These are phyloP conservation scores for Phytophthora sp. DNA, from an alignment of 352 stramenopile genomes.

Conservation along the genomic window DNA sequence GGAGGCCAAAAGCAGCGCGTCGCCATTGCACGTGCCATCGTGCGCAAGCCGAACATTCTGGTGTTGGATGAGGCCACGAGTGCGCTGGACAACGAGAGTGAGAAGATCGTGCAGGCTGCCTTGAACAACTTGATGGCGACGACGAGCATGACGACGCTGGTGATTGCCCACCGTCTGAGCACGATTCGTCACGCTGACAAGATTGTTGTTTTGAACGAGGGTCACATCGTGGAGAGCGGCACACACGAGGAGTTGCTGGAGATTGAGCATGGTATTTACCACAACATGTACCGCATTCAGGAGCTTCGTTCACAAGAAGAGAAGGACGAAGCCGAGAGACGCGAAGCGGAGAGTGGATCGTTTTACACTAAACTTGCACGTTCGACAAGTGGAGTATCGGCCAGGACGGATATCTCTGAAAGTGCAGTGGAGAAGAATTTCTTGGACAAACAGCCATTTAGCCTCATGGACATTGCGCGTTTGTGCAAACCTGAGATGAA, in stretches of 20 bases:
- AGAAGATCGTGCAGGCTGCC: constrained; percentile 48
- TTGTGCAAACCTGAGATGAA: background rate
- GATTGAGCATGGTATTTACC: constrained; percentile 77
- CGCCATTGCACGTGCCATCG: constrained; percentile 19
- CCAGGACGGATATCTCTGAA: constrained; percentile 14
- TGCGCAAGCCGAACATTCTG: constrained; percentile 20
- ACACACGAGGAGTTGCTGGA: constrained; percentile 39
- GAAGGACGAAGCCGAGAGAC: background rate
- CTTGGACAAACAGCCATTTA: constrained; percentile 7
- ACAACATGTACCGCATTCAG: constrained; percentile 82
- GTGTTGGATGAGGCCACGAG: constrained; percentile 25
- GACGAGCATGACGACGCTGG: constrained; percentile 59
- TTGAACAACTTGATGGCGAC: constrained; percentile 39
- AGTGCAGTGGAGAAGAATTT: constrained; percentile 20
- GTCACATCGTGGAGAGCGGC: constrained; percentile 44
- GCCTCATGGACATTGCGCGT: background rate
- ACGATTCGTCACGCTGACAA: constrained; percentile 58
- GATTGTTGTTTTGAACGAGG: too few species aligned
- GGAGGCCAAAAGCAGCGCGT: constrained; percentile 64
- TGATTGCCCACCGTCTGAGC: constrained; percentile 56
- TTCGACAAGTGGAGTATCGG: constrained; percentile 1
- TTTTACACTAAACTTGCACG: background rate
- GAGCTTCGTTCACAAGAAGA: constrained; percentile 6
- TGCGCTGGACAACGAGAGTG: constrained; percentile 22
- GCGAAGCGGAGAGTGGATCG: background rate